A percentile compares a stretch with the other conserved stretches of the same genome.
These are phyloP conservation scores for Fonsecaea nubica DNA, from an alignment of 2,329 filamentous ascomycete species.

Conservation along the genomic window DNA sequence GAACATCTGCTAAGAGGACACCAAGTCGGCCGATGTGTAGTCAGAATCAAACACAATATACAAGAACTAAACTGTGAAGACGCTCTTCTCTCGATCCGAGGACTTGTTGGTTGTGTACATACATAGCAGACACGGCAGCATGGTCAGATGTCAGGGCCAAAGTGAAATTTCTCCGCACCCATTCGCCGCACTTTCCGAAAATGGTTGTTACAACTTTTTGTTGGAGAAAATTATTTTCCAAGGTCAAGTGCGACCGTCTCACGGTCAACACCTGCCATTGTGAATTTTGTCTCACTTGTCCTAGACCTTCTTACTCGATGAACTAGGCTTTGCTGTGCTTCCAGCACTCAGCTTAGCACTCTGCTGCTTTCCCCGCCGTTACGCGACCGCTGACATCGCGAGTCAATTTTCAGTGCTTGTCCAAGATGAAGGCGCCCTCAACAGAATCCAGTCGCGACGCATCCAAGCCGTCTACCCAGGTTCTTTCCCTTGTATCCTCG, in stretches of 20 bases:
- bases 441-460: slow-evolving; percentile 34
- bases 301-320: background rate
- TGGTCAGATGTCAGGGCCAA: too few relatives aligned
- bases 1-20: background rate
- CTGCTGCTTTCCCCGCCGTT: background rate
- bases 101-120: too few relatives aligned
- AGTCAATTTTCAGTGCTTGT: background rate
- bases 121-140: too few relatives aligned
- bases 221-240: slow-evolving; percentile 4
- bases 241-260: background rate
- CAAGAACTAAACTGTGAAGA: background rate
- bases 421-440: slow-evolving; percentile 36
- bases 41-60: background rate
- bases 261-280: background rate
- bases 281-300: background rate
- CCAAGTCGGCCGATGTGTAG: background rate
- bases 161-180: slow-evolving; percentile 1
- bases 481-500: slow-evolving; percentile 70
- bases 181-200: slow-evolving; percentile 1
- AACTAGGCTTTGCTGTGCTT: background rate
- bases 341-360: background rate
- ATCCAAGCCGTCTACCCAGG: slow-evolving; percentile 61
- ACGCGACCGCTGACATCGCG: background rate
- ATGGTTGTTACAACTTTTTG: background rate
- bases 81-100: too few relatives aligned